Conservation (phyloP, 768 basidiomycete species). For the Amanita thiersii region DNA sequence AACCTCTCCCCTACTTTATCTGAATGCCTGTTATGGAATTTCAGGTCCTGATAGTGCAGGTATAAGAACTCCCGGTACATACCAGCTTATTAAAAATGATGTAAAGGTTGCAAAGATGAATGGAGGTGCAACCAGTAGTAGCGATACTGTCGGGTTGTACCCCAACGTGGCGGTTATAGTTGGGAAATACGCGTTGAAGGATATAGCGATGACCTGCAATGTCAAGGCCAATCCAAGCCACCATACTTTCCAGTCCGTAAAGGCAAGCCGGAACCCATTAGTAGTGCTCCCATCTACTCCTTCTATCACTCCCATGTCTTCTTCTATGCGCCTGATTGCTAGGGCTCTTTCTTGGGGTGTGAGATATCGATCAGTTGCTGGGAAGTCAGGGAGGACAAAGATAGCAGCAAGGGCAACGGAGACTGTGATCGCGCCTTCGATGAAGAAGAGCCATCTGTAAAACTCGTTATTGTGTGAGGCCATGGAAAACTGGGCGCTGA, state of each 20-base stretch:
- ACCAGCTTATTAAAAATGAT: constrained; percentile 46
- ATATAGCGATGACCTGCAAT: constrained; percentile 52
- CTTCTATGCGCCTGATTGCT: constrained; percentile 57
- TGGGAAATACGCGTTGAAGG: constrained; percentile 78
- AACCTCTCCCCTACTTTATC: constrained; percentile 71
- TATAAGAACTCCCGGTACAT: too few species aligned
- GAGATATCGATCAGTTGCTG: constrained; percentile 57
- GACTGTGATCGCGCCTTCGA: constrained; percentile 62
- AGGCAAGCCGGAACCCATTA: constrained; percentile 54
- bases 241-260: constrained; percentile 82
- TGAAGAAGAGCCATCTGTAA: constrained; percentile 70
- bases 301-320: constrained; percentile 54
- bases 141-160: constrained; percentile 52
- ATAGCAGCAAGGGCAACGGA: constrained; percentile 46
- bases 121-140: constrained; percentile 76
- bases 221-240: constrained; percentile 62
- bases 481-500: not conserved
- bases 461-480: constrained; percentile 2
- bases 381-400: constrained; percentile 76
- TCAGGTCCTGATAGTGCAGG: too few species aligned
- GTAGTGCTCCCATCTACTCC: constrained; percentile 30
- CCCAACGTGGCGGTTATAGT: constrained; percentile 70
- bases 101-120: constrained; percentile 58
- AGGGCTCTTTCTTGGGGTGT: constrained; percentile 50
- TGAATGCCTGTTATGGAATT: too few species aligned